Evolutionary conservation across 1,139 yeast genomes (phyloP).

Genomic region (Taphrina betulina): DNA sequence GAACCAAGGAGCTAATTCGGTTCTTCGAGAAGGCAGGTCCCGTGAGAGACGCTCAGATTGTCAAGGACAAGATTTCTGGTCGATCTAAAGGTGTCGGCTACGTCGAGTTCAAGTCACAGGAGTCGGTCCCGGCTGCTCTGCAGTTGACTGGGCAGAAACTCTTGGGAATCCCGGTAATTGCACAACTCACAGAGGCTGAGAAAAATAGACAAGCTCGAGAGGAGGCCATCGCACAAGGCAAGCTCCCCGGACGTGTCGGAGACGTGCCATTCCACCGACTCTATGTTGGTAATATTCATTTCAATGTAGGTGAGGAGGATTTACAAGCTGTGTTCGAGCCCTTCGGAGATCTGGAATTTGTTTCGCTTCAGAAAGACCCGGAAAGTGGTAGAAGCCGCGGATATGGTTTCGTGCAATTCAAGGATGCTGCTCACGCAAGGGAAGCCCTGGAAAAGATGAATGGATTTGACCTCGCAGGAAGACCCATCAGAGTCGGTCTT

Average conservation of each 20-base stretch:
- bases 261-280: slow-evolving; percentile 42
- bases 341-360: slow-evolving; percentile 44
- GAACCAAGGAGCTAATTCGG: slow-evolving; percentile 43
- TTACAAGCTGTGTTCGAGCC: slow-evolving; percentile 43
- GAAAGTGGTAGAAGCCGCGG: slow-evolving; percentile 45
- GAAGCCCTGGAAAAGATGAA: slow-evolving; percentile 44
- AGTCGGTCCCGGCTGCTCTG: slow-evolving; percentile 44
- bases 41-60: slow-evolving; percentile 47
- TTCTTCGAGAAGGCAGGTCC: slow-evolving; percentile 46
- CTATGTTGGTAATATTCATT: slow-evolving; percentile 45
- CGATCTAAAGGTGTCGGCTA: slow-evolving; percentile 47
- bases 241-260: slow-evolving; percentile 24
- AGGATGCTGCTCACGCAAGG: slow-evolving; percentile 41
- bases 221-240: slow-evolving; percentile 26
- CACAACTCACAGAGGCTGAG: slow-evolving; percentile 46
- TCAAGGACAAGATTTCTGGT: slow-evolving; percentile 45
- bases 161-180: slow-evolving; percentile 46
- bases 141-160: slow-evolving; percentile 45
- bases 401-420: slow-evolving; percentile 44
- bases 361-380: slow-evolving; percentile 43
- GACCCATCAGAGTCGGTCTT: slow-evolving; percentile 44
- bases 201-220: slow-evolving; percentile 44
- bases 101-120: slow-evolving; percentile 45
- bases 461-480: slow-evolving; percentile 44
- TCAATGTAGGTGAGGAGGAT: slow-evolving; percentile 44